Evolutionary conservation across 2,329 filamentous ascomycete genomes (phyloP).

Genomic region (Ustilaginoidea virens): DNA sequence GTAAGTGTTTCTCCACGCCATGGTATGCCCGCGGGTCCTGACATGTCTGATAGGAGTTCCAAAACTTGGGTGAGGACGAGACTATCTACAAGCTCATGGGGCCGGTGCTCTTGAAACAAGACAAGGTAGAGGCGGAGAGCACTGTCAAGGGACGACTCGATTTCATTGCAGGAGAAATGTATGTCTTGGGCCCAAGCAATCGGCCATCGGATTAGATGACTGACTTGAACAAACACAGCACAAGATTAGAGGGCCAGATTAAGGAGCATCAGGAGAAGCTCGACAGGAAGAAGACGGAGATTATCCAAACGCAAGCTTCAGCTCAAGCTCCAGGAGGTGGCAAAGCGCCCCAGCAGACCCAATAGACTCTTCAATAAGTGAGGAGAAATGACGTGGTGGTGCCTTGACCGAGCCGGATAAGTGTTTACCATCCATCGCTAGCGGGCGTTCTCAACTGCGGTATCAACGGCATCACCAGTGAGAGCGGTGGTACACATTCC

Average conservation of each 20-base stretch:
- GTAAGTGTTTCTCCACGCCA: slow-evolving; percentile 22
- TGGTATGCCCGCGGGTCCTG: not conserved
- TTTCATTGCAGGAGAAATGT: slow-evolving; percentile 93
- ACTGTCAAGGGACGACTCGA: slow-evolving; percentile 83
- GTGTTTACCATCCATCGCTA: no score
- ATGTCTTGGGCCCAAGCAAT: slow-evolving; percentile 16
- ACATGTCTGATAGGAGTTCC: slow-evolving; percentile 53
- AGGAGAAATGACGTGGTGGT: no score
- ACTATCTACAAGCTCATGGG: slow-evolving; percentile 94
- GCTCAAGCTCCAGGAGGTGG: slow-evolving; percentile 26
- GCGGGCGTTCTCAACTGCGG: no score
- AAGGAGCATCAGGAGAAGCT: slow-evolving; percentile 39
- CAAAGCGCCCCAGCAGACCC: slow-evolving; percentile 15
- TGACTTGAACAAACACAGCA: slow-evolving; percentile 11
- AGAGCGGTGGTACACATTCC: no score
- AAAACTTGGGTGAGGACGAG: slow-evolving; percentile 54
- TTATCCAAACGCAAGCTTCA: slow-evolving; percentile 38
- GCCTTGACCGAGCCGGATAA: no score
- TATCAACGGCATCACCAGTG: no score
- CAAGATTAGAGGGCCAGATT: slow-evolving; percentile 33
- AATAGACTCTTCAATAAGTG: slow-evolving; percentile 4
- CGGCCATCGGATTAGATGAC: not conserved
- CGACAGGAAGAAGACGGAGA: slow-evolving; percentile 43
- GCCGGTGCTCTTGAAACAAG: slow-evolving; percentile 86
- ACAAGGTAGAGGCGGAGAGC: slow-evolving; percentile 75